Base-by-base conservation (phyloP, 139 green algal genomes). In the Pseudopediastrum boryanum region DNA sequence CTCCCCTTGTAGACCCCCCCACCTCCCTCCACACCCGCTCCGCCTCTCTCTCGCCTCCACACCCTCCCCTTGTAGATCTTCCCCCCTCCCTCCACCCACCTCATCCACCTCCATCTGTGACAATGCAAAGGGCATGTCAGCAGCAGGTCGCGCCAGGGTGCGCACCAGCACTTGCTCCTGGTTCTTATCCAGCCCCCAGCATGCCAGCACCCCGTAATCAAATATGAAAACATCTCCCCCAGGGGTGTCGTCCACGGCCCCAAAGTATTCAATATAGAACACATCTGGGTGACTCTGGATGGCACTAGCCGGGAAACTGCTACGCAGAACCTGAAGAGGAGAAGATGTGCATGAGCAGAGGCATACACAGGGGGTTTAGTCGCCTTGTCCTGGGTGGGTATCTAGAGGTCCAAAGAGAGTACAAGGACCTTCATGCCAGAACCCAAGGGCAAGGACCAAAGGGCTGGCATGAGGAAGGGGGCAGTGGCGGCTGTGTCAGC, bases 201-300 rank as follows among this genome's bases (percentile, higher is more conserved):
- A 89, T 1, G 88, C 88, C 16, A 90, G 80, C 23, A 91, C 82
- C 33, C 85, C 85, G 52, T 88, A 88, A 71, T 88, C 86, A 80
- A 90, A 90, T 80, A 85, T 85, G 75, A 90, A 90, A 2, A 90
- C 56, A 70, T 89, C 85, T 2, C 80, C 80, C 0, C 82, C 83
- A 3, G 81, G 80, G 36, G 78, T 42, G 25, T 78, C 67, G 16
- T 85, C 84, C 10, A 29, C 62, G 27, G 74, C 73, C 35, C 43
- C 50, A 71, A 81, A 66, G n/a, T 66, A 68, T 27, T 75, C 77
- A 19, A 82, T 66, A 46, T 86, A 85, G 51, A 87, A 86, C 9
- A 83, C 82, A 52, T 89, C 82, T 2, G 86, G 86, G 65, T 88
- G 88, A 31, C 67, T 85, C 54, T 78, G 68, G 71, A 78, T 78